Base-by-base conservation (phyloP, 305 asterid genomes). In the Fraxinus sp. region DNA sequence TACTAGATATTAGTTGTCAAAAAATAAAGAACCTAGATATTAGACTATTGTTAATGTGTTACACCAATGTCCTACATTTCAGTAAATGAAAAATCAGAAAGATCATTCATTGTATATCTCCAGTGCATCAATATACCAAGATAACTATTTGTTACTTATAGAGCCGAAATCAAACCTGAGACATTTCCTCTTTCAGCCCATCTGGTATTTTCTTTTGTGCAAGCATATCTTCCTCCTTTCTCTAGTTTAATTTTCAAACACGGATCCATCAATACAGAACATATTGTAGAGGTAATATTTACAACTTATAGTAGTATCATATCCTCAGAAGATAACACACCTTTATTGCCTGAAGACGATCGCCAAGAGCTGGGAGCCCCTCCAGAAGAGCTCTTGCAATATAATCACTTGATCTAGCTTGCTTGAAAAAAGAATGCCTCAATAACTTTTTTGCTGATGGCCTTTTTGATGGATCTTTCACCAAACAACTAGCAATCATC, bases 151-250 rank as follows among this genome's bases (percentile, higher is more conserved):
- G 44, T 81, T 66, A 22, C 37, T 78, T 32, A 20, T 44, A 30
- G 20, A 81, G 57, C 81, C 13, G 41, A 79, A 84, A 86, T 82
- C 91, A 88, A 88, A 96, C 99, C 98, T 96, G 99, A 78, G 99
- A 96, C 86, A 96, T 90, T 87, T 96, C 98, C 89, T 96, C 99
- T 88, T 96, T 96, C 85, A 90, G 86, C 32, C 99, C 99, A 85
- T 94, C 99, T 74, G 98, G 97, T 87, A 94, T 94, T 88, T 94
- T 94, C 94, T 96, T 93, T 82, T 96, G 98, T 37, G 98, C 99
- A 87, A 94, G 94, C 99, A 93, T 90, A 83, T 96, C 97, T 90
- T 94, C 98, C 89, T 94, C 98, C 90, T 93, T 96, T 80, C 89
- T 92, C 99, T 96, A 78, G 78, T 75, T 82, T 81, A 88, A 66